Base-by-base conservation (phyloP, 768 basidiomycete species). In the Lepiota subincarnata region DNA sequence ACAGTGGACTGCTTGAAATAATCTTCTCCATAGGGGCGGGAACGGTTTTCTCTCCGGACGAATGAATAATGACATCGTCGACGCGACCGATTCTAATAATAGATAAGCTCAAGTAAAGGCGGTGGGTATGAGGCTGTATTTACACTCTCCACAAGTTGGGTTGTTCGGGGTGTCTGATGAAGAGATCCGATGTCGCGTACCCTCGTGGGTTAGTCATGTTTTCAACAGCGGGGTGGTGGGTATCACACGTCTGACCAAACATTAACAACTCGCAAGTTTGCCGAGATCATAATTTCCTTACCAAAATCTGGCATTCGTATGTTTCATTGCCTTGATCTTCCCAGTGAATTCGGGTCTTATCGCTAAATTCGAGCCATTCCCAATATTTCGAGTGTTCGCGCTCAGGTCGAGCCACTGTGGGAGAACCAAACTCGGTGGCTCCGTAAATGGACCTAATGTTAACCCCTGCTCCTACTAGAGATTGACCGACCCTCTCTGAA, bases 21-120 rank as follows among this genome's bases (percentile, higher is more conserved):
- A 63, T 51, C 3, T 60, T 57, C 45, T 72, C 70, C 61, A 72
- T 70, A 0, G 69, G 69, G 22, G 55, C 66, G 22, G 70, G 68
- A 2, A 72, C 68, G 1, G 69, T 72, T 46, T 72, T 72, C 46
- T 70, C 69, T 16, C 70, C 70, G 6, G 69, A 68, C 6, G 68
- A 63, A 46, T 69, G 70, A 4, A 71, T 63, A 31, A 71, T 62
- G n/a, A 72, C 70, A 57, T 72, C 72, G 63, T 75, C 60, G 56
- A 71, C 62, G 8, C 78, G 65, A 16, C 75, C 74, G 14, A 76
- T 64, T 24, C 72, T 76, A 24, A 31, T 45, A 3, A 28, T 31
- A 31, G 31, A 31, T 31, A 31, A 31, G 31, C 10, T 31, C 31
- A 31, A 31, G 31, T 8, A 11, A 7, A 7, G 7, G 8, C 7